Percentiles rank a stretch among this genome's conserved stretches.
phyloP scores from a whole-genome alignment of 2,329 filamentous ascomycete species.

The Fusarium sp. region DNA sequence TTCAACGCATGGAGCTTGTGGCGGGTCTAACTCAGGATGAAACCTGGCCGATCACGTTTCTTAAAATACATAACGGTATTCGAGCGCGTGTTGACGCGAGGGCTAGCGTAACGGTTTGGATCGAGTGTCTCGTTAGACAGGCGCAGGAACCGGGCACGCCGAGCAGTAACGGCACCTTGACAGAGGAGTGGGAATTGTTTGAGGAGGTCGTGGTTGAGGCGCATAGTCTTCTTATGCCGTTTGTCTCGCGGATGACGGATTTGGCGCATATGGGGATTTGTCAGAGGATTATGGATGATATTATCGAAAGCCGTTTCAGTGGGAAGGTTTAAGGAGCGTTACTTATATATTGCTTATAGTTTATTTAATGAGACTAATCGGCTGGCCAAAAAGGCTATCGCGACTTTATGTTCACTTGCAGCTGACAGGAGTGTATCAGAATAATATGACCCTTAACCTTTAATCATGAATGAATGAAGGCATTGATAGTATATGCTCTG shows the following conservation, averaged over 20 bases:
- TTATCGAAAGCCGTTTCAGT: not conserved
- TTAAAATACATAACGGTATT: slow-evolving; percentile 29
- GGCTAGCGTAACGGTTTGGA: slow-evolving; percentile 23
- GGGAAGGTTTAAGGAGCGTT: not conserved
- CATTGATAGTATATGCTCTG: too few relatives aligned
- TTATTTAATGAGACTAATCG: not conserved
- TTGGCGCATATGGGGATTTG: slow-evolving; percentile 16
- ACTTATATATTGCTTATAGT: not conserved
- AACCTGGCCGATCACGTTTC: slow-evolving; percentile 25
- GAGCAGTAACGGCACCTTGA: slow-evolving; percentile 11
- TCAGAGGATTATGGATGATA: slow-evolving; percentile 26
- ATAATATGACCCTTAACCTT: too few relatives aligned
- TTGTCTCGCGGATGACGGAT: slow-evolving; percentile 25
- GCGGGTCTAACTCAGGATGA: slow-evolving; percentile 24
- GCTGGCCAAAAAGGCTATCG: not conserved
- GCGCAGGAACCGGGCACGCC: slow-evolving; percentile 23
- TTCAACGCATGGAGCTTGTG: slow-evolving; percentile 12
- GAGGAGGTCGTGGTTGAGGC: slow-evolving; percentile 29
- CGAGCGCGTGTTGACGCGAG: slow-evolving; percentile 30
- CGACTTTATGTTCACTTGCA: not conserved
- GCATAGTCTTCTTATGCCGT: slow-evolving; percentile 32
- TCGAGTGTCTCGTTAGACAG: slow-evolving; percentile 26
- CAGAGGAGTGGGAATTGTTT: slow-evolving; percentile 33
- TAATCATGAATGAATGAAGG: too few relatives aligned
- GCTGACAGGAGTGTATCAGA: too few relatives aligned